Conservation (phyloP, 129 eudicot species). For the Artemisia annua region DNA sequence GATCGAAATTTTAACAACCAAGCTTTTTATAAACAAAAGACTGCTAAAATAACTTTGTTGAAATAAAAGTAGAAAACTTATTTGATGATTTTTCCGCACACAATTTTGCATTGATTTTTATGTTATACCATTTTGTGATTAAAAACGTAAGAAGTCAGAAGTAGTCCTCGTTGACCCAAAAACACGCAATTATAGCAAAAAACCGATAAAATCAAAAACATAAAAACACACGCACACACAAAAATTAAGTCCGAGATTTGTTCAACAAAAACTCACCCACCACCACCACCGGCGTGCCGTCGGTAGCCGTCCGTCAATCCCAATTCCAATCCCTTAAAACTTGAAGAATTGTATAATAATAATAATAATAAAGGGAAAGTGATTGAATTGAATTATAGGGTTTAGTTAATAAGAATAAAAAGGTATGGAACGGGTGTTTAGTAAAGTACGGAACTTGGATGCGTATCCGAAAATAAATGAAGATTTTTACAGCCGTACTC, state of each 20-base stretch:
- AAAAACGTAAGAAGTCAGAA: no score
- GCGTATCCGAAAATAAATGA: slow-evolving; percentile 87
- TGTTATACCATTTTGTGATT: no score
- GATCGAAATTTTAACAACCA: no score
- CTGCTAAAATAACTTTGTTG: no score
- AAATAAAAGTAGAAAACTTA: no score
- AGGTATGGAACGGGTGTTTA: slow-evolving; percentile 55
- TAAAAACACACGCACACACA: background rate
- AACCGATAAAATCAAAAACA: slow-evolving; percentile 7
- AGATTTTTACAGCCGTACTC: slow-evolving; percentile 82
- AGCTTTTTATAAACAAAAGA: no score
- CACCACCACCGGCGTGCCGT: slow-evolving; percentile 25
- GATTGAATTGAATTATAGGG: slow-evolving; percentile 17
- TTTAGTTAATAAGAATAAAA: background rate
- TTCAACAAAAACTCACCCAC: slow-evolving; percentile 30
- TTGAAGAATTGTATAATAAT: background rate
- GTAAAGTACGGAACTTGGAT: slow-evolving; percentile 70
- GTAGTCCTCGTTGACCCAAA: slow-evolving; percentile 33
- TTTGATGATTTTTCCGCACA: no score
- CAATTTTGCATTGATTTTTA: no score
- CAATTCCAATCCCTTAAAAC: background rate
- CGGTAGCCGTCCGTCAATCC: slow-evolving; percentile 5
- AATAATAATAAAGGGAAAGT: no score
- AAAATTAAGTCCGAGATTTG: slow-evolving; percentile 37
- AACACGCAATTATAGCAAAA: slow-evolving; percentile 4